Evolutionary conservation across 2,329 filamentous ascomycete species (phyloP), one percentile per base, ranked within the genome.

Genomic region (Cladosporium sp.): DNA sequence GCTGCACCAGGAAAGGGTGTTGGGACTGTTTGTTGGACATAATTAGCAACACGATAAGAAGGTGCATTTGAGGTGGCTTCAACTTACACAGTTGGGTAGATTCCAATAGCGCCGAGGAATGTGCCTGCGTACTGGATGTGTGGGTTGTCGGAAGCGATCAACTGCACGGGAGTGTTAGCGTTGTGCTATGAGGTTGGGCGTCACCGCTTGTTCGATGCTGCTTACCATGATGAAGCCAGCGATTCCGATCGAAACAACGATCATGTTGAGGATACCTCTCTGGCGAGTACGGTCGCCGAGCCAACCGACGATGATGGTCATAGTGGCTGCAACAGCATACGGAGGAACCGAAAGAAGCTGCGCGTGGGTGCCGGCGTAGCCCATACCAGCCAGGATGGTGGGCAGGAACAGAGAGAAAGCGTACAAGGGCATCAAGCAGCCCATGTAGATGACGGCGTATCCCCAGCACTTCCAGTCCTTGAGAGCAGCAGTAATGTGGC

Each of bases 401-500:
- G 74, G 74, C 2, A 76, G 67, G 69, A 76, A 76, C 23, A 76
- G 68, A 2, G 71, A 73, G 70, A 75, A 75, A 35, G 71, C 70
- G 66, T 76, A 75, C 21, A 76, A 66, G 6, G 69, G 69, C 59
- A 69, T 69, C 21, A 73, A 61, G 53, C 65, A 66, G 14, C 73
- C 91, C 88, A 92, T 92, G 76, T 93, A 94, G 66, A 93, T 89
- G 52, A 91, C 77, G 76, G 91, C 90, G 18, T 86, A 89, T 1
- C 85, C 80, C 78, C 88, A 94, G 50, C 89, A 95, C 81, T 96
- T 96, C 89, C 91, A 95, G 74, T 96, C 92, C 66, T 85, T 89
- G 16, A 94, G 57, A 18, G 71, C 69, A 33, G 71, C 70, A 46
- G 68, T 67, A 55, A 73, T 68, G 65, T 72, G 70, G 53, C 68